Evolutionary conservation across 495 filamentous ascomycete genomes (phyloP), one percentile per base, ranked within the genome.

Genomic region (Trichocladium antarcticum): DNA sequence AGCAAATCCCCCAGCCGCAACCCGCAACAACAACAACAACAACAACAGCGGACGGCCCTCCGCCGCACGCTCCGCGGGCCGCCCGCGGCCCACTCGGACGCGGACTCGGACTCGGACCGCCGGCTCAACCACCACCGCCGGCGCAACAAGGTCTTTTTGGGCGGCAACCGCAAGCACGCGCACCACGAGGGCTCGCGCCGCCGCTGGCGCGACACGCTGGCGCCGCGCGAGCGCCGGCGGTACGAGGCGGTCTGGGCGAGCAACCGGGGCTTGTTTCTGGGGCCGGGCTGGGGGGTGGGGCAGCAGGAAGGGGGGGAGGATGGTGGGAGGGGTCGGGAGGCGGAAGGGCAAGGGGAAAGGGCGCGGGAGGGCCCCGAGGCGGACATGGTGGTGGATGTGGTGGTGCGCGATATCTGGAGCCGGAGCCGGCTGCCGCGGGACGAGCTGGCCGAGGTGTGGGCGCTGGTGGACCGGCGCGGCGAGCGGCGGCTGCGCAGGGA

Each of bases 241-340:
- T 97, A 97, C 58, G 92, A 97, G 67, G 93, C 88, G 5, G 82
- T 98, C 3, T 98, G 89, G 88, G 92, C 93, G 20, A 89, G 87
- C 15, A 97, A 98, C 58, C 79, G 79, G 49, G 90, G 89, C 0
- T 47, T 89, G n/a, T 57, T 60, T 38, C 29, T 59, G 14, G 46
- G 32, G 9, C 37, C 42, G 21, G 53, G 50, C 0, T 64, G 55
- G 34, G 54, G n/a, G 19, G 42, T 50, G 3, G 17, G 45, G 11
- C 41, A 52, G 41, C 11, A 14, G n/a, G 28, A 12, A 11, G 11
- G 37, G 20, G 1, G 15, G 9, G 28, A 40, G 6, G 28, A 45
- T 17, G 43, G 15, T 21, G n/a, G 44, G 35, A 22, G 35, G 37
- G 24, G 35, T 53, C 2, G 27, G 10, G 27, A 29, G 5, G 27